phyloP scores from a whole-genome alignment of 805 yeast genomes.

The Ogataea allantospora region DNA sequence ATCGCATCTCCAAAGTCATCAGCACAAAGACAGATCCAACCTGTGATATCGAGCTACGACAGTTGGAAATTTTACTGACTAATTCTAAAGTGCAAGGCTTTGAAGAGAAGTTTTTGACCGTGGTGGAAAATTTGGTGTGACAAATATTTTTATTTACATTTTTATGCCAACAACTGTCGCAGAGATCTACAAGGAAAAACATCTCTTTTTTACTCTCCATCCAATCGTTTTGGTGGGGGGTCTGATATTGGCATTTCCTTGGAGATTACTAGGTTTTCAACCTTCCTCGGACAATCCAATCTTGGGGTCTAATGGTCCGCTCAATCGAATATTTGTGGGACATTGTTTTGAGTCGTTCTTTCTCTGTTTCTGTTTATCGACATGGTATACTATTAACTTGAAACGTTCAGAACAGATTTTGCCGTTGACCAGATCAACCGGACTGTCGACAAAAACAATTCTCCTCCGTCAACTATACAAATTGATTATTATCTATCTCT shows the following conservation, averaged over 20 bases:
- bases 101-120: constrained; percentile 16
- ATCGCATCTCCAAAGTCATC: constrained; percentile 18
- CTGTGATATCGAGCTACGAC: not conserved
- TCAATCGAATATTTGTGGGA: constrained; percentile 31
- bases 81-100: constrained; percentile 17
- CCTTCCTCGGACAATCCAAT: constrained; percentile 15
- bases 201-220: constrained; percentile 12
- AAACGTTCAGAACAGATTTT: constrained; percentile 6
- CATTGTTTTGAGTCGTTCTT: constrained; percentile 30
- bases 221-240: constrained; percentile 19
- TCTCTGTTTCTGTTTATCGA: constrained; percentile 9
- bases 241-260: constrained; percentile 3
- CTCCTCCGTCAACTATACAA: constrained; percentile 20
- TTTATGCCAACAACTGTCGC: not conserved
- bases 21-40: constrained; percentile 12
- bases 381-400: constrained; percentile 12
- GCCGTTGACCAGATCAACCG: constrained; percentile 1
- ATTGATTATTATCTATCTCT: constrained; percentile 17
- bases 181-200: not conserved
- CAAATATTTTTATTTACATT: constrained; percentile 1
- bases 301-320: constrained; percentile 24
- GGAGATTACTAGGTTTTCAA: not conserved
- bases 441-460: not conserved
- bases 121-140: constrained; percentile 5
- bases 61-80: constrained; percentile 21